Base-by-base conservation (phyloP, 148 eudicot genomes). In the Dianthus caryophyllus region DNA sequence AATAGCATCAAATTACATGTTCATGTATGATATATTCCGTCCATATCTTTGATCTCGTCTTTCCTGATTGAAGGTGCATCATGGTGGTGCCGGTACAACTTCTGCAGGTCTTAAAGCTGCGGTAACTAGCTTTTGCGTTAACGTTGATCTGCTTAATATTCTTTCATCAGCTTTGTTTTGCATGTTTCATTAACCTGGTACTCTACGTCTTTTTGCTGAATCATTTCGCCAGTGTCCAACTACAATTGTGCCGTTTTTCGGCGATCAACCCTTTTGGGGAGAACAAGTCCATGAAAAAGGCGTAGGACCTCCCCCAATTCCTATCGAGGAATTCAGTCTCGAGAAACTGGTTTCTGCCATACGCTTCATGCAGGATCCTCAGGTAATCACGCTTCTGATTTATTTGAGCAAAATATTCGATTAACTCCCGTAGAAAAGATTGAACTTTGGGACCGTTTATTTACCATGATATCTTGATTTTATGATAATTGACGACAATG, bases 231-330 rank as follows among this genome's bases (percentile, higher is more conserved):
- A 92, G 96, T 93, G 96, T 69, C 98, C 98, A 22, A 93, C 98
- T 46, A 83, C 98, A 25, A 76, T 93, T 38, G 91, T 93, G 51
- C 96, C 98, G 25, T 93, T 93, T 81, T 89, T 93, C 48, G 98
- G 98, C 50, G 98, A 93, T 78, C 98, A 93, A 70, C 96, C 91
- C 6, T 93, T 93, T 69, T 89, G 98, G 98, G 98, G 98, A 31
- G 96, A 89, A 48, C 84, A 75, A 65, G 89, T 93, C 48, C 88
- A 84, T 69, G 85, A 84, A 39, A 85, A 81, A 77, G 96, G 98
- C 33, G 76, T 89, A 63, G 98, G 98, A 29, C 98, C 98, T 52
- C 68, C 83, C 41, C 98, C 98, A 10, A 84, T 93, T 61, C 88
- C 91, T 1, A 68, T 89, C 25, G 88, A 89, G 29, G 87, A 93